Base-by-base conservation (phyloP, 1,284 basidiomycete genomes). In the Athelia sp. region DNA sequence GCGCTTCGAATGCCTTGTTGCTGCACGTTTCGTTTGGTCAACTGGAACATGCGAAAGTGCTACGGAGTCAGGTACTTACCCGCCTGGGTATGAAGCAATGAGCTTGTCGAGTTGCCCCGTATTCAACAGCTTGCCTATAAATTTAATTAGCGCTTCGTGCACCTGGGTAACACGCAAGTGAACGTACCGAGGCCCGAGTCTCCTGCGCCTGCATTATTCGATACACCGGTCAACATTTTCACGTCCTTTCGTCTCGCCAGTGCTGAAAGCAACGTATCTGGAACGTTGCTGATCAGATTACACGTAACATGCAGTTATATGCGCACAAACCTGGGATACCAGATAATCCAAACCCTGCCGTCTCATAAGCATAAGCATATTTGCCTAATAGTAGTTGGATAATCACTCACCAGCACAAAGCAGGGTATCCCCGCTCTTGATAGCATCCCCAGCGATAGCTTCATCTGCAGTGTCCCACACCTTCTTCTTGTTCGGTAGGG, bases 41-140 rank as follows among this genome's bases (percentile, higher is more conserved):
- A 52, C 43, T 34, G 9, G 18, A 52, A n/a, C n/a, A n/a, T n/a
- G n/a, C n/a, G n/a, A n/a, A n/a, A n/a, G n/a, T n/a, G n/a, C n/a
- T n/a, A n/a, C n/a, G n/a, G n/a, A n/a, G n/a, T n/a, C n/a, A 48
- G 40, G n/a, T 22, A 60, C 76, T 48, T 54, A 87, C 87, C 84
- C 84, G 64, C 92, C 92, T 50, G 93, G 90, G 67, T 93, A 95
- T 31, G 90, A 92, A 14, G 90, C 82, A 60, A 96, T 84, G 69
- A 96, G 81, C 68, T 90, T 94, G 61, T 78, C 75, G 50, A 96
- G 80, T 61, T 95, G 89, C 18, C 85, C 79, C 21, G 79, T 76
- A 56, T 87, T 82, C 44, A 95, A 72, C 40, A 96, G 73, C 58
- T 85, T 85, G 45, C 89, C 92, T 93, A 60, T 49, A 47, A 24